Conservation (phyloP, 306 rosid genomes). For the Dalbergia oliveri region DNA sequence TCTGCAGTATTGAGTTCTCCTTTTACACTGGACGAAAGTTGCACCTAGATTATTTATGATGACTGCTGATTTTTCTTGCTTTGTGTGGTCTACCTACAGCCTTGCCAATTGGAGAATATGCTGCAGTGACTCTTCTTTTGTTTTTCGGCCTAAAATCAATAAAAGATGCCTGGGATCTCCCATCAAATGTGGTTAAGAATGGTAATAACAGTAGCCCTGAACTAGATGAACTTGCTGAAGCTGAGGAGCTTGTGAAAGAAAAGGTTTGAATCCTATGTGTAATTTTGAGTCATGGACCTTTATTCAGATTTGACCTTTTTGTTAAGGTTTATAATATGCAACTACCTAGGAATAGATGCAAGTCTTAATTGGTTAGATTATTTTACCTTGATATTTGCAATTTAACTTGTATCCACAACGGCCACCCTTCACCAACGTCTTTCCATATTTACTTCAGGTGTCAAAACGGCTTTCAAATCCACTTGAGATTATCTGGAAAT, state of each 20-base stretch:
- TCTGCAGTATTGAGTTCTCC: conserved; percentile 10
- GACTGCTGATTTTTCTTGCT: conserved; percentile 35
- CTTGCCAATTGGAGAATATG: conserved; percentile 96
- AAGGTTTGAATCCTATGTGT: conserved; percentile 64
- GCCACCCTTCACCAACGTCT: conserved; percentile 7
- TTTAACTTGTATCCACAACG: conserved; percentile 20
- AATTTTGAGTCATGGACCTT: not conserved
- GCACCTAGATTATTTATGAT: conserved; percentile 1
- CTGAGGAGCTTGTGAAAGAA: conserved; percentile 95
- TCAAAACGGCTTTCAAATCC: conserved; percentile 84
- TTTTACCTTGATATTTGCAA: conserved; percentile 28
- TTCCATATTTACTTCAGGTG: conserved; percentile 54
- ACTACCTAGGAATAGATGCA: conserved; percentile 15
- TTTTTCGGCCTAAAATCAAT: conserved; percentile 92
- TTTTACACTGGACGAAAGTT: conserved; percentile 8
- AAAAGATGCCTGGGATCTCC: conserved; percentile 97
- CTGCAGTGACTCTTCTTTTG: conserved; percentile 92
- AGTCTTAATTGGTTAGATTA: conserved; percentile 36
- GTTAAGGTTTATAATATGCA: not conserved
- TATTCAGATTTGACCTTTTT: not conserved
- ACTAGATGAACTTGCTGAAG: conserved; percentile 86
- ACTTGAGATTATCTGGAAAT: conserved; percentile 87
- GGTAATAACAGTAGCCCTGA: conserved; percentile 69
- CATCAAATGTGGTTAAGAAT: conserved; percentile 61
- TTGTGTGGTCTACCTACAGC: conserved; percentile 65